Conservation (phyloP, 768 basidiomycete species). For the Trametes cinnabarina region DNA sequence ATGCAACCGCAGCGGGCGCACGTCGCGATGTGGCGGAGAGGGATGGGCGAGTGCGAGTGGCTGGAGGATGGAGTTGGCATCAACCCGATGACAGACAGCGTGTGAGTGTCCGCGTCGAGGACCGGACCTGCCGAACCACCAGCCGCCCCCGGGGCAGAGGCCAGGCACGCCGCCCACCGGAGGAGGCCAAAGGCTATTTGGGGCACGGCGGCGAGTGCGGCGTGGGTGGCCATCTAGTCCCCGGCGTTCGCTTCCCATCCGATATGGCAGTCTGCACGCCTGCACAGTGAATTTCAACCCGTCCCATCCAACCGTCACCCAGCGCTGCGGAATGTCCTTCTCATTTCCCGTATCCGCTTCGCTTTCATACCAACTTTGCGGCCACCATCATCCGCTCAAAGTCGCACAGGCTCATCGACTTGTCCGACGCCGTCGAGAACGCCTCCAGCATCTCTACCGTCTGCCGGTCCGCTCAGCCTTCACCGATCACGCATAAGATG, state of each 20-base stretch:
- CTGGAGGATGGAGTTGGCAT: background rate
- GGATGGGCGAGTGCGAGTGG: background rate
- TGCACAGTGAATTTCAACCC: too few species aligned
- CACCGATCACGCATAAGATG: background rate
- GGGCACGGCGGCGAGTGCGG: background rate
- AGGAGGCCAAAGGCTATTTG: background rate
- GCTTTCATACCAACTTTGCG: slow-evolving; percentile 49
- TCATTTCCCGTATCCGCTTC: too few species aligned
- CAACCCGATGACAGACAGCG: slow-evolving; percentile 4
- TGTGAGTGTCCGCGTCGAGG: too few species aligned
- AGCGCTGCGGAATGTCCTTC: too few species aligned
- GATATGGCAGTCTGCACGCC: background rate
- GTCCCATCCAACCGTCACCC: too few species aligned
- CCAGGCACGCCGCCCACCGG: background rate
- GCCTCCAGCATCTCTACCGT: slow-evolving; percentile 77
- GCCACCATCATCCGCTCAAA: slow-evolving; percentile 75
- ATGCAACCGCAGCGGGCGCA: slow-evolving; percentile 5
- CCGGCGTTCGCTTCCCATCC: background rate
- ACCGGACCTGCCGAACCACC: too few species aligned
- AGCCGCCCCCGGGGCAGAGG: background rate
- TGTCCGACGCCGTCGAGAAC: slow-evolving; percentile 70
- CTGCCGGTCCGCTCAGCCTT: slow-evolving; percentile 34
- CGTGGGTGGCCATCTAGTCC: background rate
- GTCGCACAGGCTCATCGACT: slow-evolving; percentile 63
- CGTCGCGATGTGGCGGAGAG: background rate